phyloP scores from a whole-genome alignment of 352 stramenopile species.

The Pythium periplocum region DNA sequence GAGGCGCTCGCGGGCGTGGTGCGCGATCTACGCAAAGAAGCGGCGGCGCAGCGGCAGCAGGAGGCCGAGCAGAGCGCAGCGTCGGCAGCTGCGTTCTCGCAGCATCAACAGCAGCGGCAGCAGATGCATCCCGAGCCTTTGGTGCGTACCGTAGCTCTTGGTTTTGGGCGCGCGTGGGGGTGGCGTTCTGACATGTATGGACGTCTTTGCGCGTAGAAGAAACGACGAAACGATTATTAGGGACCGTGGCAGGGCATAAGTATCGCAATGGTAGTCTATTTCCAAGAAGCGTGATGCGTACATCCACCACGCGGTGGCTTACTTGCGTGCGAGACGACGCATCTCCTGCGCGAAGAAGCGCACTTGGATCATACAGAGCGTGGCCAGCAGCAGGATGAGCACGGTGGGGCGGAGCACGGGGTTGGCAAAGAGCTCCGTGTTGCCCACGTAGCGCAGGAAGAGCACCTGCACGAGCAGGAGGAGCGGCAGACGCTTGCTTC shows the following conservation, averaged over 20 bases:
- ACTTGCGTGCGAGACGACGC: slow-evolving; percentile 43
- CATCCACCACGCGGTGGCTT: slow-evolving; percentile 1
- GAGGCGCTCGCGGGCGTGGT: slow-evolving; percentile 85
- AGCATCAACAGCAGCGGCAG: neutral
- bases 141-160: slow-evolving; percentile 5
- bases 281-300: too few relatives aligned
- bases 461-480: slow-evolving; percentile 40
- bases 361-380: slow-evolving; percentile 33
- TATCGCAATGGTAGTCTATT: too few relatives aligned
- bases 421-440: slow-evolving; percentile 71
- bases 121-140: neutral
- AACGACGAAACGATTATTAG: slow-evolving; percentile 41
- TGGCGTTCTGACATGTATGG: neutral
- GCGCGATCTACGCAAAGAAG: slow-evolving; percentile 85
- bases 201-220: slow-evolving; percentile 34
- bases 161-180: neutral
- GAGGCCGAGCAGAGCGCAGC: neutral
- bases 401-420: slow-evolving; percentile 68
- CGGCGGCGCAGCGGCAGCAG: slow-evolving; percentile 15
- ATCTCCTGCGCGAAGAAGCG: slow-evolving; percentile 57
- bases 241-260: too few relatives aligned
- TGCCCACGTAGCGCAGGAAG: slow-evolving; percentile 57
- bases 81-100: neutral
- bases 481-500: slow-evolving; percentile 41
- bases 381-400: slow-evolving; percentile 42